Base-by-base conservation (phyloP, 768 basidiomycete genomes). In the Suillus hirtellus region DNA sequence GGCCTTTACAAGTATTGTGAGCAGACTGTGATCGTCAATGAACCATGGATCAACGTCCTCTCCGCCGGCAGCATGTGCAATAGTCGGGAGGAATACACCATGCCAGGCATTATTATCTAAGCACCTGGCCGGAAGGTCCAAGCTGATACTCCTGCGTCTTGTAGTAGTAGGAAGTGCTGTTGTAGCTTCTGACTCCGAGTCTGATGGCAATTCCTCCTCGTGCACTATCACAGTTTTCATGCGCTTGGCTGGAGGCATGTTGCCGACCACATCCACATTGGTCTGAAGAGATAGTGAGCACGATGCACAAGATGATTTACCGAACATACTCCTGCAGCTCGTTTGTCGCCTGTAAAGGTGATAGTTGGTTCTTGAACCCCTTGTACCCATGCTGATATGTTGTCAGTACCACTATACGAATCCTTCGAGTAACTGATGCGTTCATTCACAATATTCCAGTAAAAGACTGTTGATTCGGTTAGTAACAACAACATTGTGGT, bases 381-480 rank as follows among this genome's bases (percentile, higher is more conserved):
- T 21, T 21, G 44, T 11, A n/a, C n/a, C 44, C n/a, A 46, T 46
- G n/a, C 44, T 21, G 44, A 46, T 4, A 46, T 9, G 1, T 9
- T 21, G 44, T 46, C 44, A 21, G 44, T 35, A 10, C 9, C 31
- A 31, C 31, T 46, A 46, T n/a, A 46, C 10, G 44, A 10, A 46
- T 21, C 44, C n/a, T 46, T 46, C 11, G 5, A 46, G n/a, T 21
- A n/a, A 46, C n/a, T 21, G 44, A 4, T 46, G 4, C n/a, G 44
- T 21, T 46, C 44, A 10, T 46, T 46, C 44, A 55, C 49, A 47
- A 59, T 12, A 27, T 47, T 46, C 40, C 56, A 55, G 54, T 59
- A 59, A 27, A 63, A 59, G 35, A 63, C 27, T 14, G 54, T 50
- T 8, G 44, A n/a, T 24, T 63, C 62, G 35, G 62, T 63, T 37